phyloP scores from a whole-genome alignment of 805 yeast species.

The Ogataea glucozyma region DNA sequence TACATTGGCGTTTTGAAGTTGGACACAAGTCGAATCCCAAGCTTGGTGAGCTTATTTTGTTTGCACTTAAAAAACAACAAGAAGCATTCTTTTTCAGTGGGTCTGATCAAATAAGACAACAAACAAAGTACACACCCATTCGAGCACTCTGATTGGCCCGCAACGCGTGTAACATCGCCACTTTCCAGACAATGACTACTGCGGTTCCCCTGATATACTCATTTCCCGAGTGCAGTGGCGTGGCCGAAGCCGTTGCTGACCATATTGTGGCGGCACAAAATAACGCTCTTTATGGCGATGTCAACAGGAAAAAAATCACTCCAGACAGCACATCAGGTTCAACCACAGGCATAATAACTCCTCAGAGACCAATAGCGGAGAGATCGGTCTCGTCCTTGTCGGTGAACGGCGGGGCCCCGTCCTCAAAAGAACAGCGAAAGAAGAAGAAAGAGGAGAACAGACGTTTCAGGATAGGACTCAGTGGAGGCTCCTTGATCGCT shows the following conservation, averaged over 20 bases:
- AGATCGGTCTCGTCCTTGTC: conserved; percentile 16
- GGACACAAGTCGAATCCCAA: too few species aligned
- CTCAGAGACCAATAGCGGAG: conserved; percentile 9
- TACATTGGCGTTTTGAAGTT: too few species aligned
- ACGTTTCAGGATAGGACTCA: conserved; percentile 85
- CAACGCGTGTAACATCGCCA: background rate
- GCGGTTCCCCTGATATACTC: conserved; percentile 93
- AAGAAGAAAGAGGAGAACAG: conserved; percentile 58
- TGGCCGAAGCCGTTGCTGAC: conserved; percentile 96
- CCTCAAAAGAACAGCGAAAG: conserved; percentile 38
- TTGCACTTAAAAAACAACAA: too few species aligned
- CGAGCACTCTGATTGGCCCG: background rate
- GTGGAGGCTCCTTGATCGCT: conserved; percentile 90
- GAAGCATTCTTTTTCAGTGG: too few species aligned
- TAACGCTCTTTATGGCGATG: conserved; percentile 48
- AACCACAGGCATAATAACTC: background rate
- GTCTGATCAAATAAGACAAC: background rate
- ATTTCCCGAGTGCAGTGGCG: conserved; percentile 84
- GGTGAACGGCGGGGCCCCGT: conserved; percentile 15
- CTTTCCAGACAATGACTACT: conserved; percentile 63
- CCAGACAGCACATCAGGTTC: background rate
- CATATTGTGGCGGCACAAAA: conserved; percentile 90
- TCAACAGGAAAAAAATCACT: conserved; percentile 22
- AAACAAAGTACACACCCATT: background rate
- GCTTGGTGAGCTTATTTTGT: too few species aligned